phyloP scores from a whole-genome alignment of 495 filamentous ascomycete genomes.

The Letharia columbiana region DNA sequence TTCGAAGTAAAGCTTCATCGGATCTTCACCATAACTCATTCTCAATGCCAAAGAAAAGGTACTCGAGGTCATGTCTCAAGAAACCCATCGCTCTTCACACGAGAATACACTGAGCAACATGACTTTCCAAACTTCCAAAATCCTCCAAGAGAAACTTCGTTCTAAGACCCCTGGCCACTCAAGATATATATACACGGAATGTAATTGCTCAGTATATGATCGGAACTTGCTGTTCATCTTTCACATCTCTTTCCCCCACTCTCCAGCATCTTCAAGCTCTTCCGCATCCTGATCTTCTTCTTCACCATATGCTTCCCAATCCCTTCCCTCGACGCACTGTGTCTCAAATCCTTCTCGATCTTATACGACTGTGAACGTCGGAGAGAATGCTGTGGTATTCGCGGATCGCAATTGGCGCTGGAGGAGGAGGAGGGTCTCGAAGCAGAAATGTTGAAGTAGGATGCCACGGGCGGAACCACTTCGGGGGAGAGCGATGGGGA shows the following conservation, averaged over 20 bases:
- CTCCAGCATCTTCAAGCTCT: conserved; percentile 14
- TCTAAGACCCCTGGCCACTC: neutral
- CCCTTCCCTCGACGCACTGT: conserved; percentile 14
- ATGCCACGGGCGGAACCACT: neutral
- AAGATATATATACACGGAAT: conserved; percentile 6
- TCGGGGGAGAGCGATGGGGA: conserved; percentile 14
- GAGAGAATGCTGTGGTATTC: conserved; percentile 5
- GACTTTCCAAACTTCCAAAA: neutral
- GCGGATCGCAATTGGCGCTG: neutral
- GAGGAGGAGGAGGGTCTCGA: neutral
- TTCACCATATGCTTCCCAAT: conserved; percentile 17
- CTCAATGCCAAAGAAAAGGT: neutral
- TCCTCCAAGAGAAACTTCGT: neutral
- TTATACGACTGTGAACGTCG: conserved; percentile 14
- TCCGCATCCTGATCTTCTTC: conserved; percentile 23
- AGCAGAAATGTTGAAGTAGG: conserved; percentile 14
- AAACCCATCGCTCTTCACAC: neutral
- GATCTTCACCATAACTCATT: neutral
- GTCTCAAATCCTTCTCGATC: conserved; percentile 15
- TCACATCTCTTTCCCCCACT: conserved; percentile 8
- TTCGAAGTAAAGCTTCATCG: neutral
- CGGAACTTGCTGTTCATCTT: neutral
- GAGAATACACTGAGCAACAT: neutral
- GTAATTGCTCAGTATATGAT: neutral
- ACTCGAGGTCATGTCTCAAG: neutral